Evolutionary conservation across 164 flowering plant genomes (phyloP).

Genomic region (Vitis amurensis): DNA sequence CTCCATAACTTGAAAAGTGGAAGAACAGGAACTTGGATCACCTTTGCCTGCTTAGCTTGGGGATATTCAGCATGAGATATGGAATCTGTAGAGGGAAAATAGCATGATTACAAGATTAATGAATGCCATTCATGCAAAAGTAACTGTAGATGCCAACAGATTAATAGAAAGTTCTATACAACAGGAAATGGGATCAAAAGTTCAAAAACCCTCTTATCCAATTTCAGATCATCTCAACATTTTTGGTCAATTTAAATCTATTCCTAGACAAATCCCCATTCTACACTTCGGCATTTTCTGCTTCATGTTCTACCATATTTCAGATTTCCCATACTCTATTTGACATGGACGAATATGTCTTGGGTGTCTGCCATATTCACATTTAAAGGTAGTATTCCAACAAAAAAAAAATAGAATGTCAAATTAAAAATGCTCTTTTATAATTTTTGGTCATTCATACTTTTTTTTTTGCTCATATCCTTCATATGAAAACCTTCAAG

Average conservation of each 20-base stretch:
- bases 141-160: neutral
- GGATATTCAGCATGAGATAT: neutral
- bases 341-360: too few relatives aligned
- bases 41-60: neutral
- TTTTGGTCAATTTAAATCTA: neutral
- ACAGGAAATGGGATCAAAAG: neutral
- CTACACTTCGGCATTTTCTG: neutral
- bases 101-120: neutral
- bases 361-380: neutral
- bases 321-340: too few relatives aligned
- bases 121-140: neutral
- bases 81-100: neutral
- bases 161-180: neutral
- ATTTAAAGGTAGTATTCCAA: too few relatives aligned
- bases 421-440: too few relatives aligned
- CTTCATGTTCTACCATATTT: neutral
- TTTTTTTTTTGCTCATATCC: too few relatives aligned
- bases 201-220: neutral
- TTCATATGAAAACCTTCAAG: too few relatives aligned
- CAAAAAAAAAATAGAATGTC: too few relatives aligned
- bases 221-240: neutral
- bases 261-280: neutral
- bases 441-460: too few relatives aligned
- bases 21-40: neutral
- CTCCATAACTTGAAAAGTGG: neutral